Percentiles rank a stretch among this genome's conserved stretches.
Evolutionary conservation across 1,284 basidiomycete genomes (phyloP).

Genomic region (Apiotrichum siamense): DNA sequence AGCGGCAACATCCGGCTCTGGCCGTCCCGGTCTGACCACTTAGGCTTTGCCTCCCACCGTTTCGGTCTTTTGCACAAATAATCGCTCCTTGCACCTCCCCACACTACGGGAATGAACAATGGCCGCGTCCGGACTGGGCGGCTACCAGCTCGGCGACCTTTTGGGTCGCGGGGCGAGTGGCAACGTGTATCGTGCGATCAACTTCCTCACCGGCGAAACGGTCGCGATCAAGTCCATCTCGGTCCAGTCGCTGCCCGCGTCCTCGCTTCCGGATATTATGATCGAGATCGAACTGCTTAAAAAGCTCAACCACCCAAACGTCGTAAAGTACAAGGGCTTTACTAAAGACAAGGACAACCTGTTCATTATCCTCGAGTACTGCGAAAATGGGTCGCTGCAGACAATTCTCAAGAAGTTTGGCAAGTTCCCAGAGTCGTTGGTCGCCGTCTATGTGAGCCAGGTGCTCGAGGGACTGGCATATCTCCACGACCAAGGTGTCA

Average conservation of each 20-base stretch:
- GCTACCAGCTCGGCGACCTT: conserved; percentile 86
- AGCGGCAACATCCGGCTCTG: background rate
- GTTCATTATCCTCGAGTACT: conserved; percentile 94
- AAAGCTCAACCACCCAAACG: conserved; percentile 88
- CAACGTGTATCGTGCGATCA: conserved; percentile 88
- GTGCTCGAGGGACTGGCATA: conserved; percentile 83
- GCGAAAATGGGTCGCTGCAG: conserved; percentile 95
- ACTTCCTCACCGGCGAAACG: conserved; percentile 93
- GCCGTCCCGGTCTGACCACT: background rate
- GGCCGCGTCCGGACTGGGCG: conserved; percentile 26
- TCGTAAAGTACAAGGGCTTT: conserved; percentile 96
- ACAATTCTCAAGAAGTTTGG: conserved; percentile 94
- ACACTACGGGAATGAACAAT: conserved; percentile 13
- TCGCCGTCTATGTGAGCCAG: conserved; percentile 93
- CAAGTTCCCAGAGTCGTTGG: conserved; percentile 93
- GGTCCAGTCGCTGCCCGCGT: conserved; percentile 83
- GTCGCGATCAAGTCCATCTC: conserved; percentile 94
- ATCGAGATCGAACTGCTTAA: conserved; percentile 92
- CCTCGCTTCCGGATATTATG: conserved; percentile 94
- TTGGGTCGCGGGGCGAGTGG: conserved; percentile 92
- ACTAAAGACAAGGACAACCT: conserved; percentile 89
- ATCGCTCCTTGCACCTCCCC: background rate
- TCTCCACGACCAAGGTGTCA: conserved; percentile 87
- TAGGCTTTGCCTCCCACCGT: background rate
- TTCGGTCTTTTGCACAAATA: background rate